Evolutionary conservation across 1,139 yeast genomes (phyloP), one percentile per base, ranked within the genome.

Genomic region (Candida freyschussii): DNA sequence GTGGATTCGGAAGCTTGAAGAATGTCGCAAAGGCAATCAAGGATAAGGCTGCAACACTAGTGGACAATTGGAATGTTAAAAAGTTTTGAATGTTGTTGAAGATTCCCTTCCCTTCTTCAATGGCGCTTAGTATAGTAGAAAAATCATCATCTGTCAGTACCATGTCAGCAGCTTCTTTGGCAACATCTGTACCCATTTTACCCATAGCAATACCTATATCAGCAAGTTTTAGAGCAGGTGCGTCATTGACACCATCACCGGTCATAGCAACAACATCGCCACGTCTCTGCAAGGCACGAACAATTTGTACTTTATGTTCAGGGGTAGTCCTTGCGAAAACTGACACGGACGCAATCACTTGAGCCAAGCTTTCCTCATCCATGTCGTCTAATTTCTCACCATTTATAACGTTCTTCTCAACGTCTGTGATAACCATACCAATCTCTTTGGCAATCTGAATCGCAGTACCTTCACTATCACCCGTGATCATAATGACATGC

Each of bases 161-260:
- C 97, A 91, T 91, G 59, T 91, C 98, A 5, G 96, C 87, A 1
- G 97, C 97, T 59, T 91, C 98, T 54, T 91, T 91, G 30, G 98
- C 98, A 30, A 91, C 98, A 59, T 91, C 98, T 1, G 98, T 91
- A 39, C 98, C 98, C 61, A 83, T 77, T 51, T 78, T 77, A 42
- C 98, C 98, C 98, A 91, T 91, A 20, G 95, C 82, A 49, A 91
- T 89, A 50, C 98, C 98, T 49, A 91, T 93, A 59, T 91, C 96
- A 3, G 98, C 98, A 53, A 89, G 69, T 58, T 91, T 91, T 51
- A 91, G 72, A 5, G 98, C 97, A n/a, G 98, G 98, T 0, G 98
- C 96, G 62, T 91, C 98, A 56, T 91, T 91, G 17, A 91, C 98
- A 61, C 98, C 98, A 60, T 91, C 98, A 46, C 98, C 98, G 9